Base-by-base conservation (phyloP, 2,329 filamentous ascomycete species). In the Venturia carpophila region DNA sequence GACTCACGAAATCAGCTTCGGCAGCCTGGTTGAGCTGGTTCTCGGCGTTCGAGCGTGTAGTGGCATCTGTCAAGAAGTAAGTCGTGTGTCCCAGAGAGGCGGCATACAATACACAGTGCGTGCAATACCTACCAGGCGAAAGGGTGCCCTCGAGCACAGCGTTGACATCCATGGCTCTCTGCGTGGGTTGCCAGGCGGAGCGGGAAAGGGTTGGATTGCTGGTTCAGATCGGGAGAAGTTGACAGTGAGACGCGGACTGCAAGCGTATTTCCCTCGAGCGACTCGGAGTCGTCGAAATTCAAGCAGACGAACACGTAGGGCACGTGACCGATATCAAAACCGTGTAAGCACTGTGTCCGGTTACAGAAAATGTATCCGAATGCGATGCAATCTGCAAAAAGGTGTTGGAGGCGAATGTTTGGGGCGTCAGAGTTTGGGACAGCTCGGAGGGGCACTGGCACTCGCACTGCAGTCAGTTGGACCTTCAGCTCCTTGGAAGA, bases 81-180 rank as follows among this genome's bases (percentile, higher is more conserved):
- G 73, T 63, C 66, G 75, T 56, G 34, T 64, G 27, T 47, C 21
- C 49, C 15, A 10, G 42, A 10, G 30, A 24, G 30, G 34, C 70
- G 79, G 76, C 71, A 73, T 66, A 58, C 66, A 71, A 68, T 63
- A 68, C 67, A 67, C 67, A 70, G 58, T 37, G n/a, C 4, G 66
- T 62, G 34, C 68, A 65, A 60, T 65, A 73, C 89, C 78, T 82
- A 97, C 94, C 93, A 76, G 92, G 84, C 75, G 92, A 95, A 80
- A 97, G 87, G 78, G 94, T 97, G 83, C 92, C 93, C 80, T 91
- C 87, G 83, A 99, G 89, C 82, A 99, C 93, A 82, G 92, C 89
- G 83, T 93, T 96, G 83, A 97, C 95, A 82, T 97, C 91, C 89
- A 95, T 92, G 82, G 85, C 91, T 78, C 30, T 42, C 39, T 19